Evolutionary conservation across 2,329 filamentous ascomycete species (phyloP), one percentile per base, ranked within the genome.

Genomic region (Apiospora malaysiana): DNA sequence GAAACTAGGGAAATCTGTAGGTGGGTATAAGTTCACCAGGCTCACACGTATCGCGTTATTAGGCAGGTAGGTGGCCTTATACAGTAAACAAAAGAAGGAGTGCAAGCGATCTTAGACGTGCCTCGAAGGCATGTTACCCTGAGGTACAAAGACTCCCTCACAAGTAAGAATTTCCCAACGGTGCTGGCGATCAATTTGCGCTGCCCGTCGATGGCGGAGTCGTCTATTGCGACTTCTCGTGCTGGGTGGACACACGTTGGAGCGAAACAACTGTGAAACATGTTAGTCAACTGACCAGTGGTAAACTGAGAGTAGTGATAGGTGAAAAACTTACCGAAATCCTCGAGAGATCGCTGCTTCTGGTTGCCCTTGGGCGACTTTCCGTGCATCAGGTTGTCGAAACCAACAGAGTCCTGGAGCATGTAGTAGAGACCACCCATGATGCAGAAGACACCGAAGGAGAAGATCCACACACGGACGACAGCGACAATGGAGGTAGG

Each of bases 371-470:
- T 94, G 75, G 90, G 90, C 73, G 91, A 92, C 86, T 95, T 95
- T 80, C 94, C 93, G 85, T 97, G 94, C 93, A 97, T 96, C 74
- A 97, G 87, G 85, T 96, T 95, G 84, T 97, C 93, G 82, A 97
- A 97, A 73, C 92, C 91, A 73, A 88, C 83, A 78, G 91, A 94
- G 81, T 92, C 92, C 82, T 95, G 91, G 79, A 97, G 89, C 78
- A 96, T 88, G 85, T 94, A 95, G 85, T 93, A 93, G 73, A 88
- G 80, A 80, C 86, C 85, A 74, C 89, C 93, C 88, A 95, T 90
- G 79, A 94, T 88, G 81, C 91, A 94, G 87, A 97, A 96, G 79
- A 97, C 87, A 81, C 94, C 94, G 80, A 97, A 94, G 21, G 94
- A 95, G 87, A 95, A 96, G 78, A 96, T 90, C 93, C 94, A 97